These are phyloP conservation scores for Coniochaeta sp. DNA, from an alignment of 2,329 filamentous ascomycete genomes.

Conservation along the genomic window DNA sequence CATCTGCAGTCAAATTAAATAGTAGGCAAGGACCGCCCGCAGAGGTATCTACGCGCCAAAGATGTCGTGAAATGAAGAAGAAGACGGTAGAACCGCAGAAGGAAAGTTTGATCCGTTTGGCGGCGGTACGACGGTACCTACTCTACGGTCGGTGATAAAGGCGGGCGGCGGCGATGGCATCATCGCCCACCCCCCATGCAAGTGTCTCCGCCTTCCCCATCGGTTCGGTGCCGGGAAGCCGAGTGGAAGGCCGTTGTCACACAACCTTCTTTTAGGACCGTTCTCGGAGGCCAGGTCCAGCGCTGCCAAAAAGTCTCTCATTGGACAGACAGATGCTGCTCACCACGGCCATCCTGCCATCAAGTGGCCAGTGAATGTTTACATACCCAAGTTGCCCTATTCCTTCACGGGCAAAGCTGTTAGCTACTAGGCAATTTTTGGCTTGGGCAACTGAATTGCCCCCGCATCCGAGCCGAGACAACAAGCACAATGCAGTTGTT, in stretches of 20 bases:
- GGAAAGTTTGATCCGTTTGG: neutral
- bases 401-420: too few species aligned
- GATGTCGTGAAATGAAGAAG: neutral
- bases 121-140: too few species aligned
- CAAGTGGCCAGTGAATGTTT: too few species aligned
- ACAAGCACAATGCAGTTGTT: too few species aligned
- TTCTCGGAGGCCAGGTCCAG: neutral
- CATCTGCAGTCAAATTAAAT: neutral
- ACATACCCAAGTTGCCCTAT: too few species aligned
- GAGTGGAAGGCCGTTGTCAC: neutral
- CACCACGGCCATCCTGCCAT: too few species aligned
- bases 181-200: neutral
- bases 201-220: neutral
- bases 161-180: neutral
- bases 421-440: too few species aligned
- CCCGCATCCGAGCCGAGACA: too few species aligned
- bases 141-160: neutral
- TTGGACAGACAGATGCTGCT: neutral
- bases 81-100: neutral
- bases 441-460: too few species aligned
- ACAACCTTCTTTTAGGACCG: neutral
- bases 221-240: neutral
- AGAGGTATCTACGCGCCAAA: neutral
- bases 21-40: neutral
- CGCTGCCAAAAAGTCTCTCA: neutral